These are phyloP conservation scores for Wallacemonas collosoma DNA, from an alignment of 208 protist species.

Conservation along the genomic window DNA sequence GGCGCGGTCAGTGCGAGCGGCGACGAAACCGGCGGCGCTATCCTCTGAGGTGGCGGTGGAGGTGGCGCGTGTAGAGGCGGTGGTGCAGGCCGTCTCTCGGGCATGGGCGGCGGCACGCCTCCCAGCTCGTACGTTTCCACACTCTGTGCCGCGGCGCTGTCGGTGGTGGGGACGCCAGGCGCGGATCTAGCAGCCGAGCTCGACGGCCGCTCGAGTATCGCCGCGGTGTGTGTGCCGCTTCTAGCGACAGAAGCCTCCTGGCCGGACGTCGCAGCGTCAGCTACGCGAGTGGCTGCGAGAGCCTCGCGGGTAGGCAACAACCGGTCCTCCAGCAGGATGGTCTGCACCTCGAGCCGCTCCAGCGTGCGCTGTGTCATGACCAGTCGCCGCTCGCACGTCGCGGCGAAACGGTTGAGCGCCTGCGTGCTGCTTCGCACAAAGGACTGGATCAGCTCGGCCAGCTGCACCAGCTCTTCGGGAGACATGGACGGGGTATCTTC, in stretches of 20 bases:
- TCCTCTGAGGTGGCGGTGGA: neutral
- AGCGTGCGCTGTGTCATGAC: constrained; percentile 40
- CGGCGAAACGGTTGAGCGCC: constrained; percentile 85
- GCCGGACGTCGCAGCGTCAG: neutral
- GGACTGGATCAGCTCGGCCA: constrained; percentile 68
- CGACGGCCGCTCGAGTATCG: too few species aligned
- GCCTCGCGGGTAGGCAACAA: constrained; percentile 28
- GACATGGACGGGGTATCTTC: neutral
- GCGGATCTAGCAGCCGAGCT: neutral
- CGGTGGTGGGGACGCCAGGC: neutral
- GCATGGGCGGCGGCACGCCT: constrained; percentile 17
- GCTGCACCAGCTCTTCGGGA: constrained; percentile 42
- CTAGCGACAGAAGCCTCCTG: too few species aligned
- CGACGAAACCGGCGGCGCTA: neutral
- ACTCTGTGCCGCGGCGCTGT: too few species aligned
- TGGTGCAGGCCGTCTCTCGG: neutral
- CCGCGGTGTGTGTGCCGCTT: too few species aligned
- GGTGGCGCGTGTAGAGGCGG: constrained; percentile 3
- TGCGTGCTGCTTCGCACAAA: constrained; percentile 77
- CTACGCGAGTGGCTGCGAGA: constrained; percentile 7
- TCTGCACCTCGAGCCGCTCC: constrained; percentile 65
- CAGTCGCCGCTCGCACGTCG: constrained; percentile 71
- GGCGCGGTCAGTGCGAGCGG: neutral
- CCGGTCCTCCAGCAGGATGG: constrained; percentile 73
- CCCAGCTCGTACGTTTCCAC: neutral